A percentile compares a stretch with the other conserved stretches of the same genome.
phyloP scores from a whole-genome alignment of 331 rosid species.

The Quercus lobata region DNA sequence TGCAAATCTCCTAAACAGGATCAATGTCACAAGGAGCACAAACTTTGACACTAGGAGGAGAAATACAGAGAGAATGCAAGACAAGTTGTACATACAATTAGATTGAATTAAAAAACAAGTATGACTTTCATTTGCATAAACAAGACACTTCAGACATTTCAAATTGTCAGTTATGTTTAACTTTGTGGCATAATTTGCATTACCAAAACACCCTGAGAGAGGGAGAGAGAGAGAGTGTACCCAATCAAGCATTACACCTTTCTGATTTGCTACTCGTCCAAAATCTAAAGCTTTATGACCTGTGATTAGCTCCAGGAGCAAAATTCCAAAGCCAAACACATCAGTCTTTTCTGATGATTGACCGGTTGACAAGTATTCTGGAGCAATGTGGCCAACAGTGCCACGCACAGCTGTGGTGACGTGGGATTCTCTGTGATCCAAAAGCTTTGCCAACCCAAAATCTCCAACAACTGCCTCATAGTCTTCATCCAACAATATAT shows the following conservation, averaged over 20 bases:
- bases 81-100: neutral
- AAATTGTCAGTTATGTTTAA: neutral
- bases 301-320: slow-evolving; percentile 90
- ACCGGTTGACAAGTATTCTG: slow-evolving; percentile 92
- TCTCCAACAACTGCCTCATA: slow-evolving; percentile 98
- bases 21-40: neutral
- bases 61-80: neutral
- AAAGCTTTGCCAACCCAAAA: slow-evolving; percentile 96
- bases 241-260: slow-evolving; percentile 97
- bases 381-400: slow-evolving; percentile 96
- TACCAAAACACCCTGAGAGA: neutral
- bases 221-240: slow-evolving; percentile 34
- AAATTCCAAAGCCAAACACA: slow-evolving; percentile 95
- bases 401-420: slow-evolving; percentile 99
- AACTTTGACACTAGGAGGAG: neutral
- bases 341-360: slow-evolving; percentile 98
- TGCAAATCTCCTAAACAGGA: neutral
- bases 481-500: slow-evolving; percentile 91
- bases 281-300: slow-evolving; percentile 97
- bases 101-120: neutral
- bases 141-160: neutral
- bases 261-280: slow-evolving; percentile 92
- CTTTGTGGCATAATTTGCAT: neutral
- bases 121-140: neutral
- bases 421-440: slow-evolving; percentile 96